phyloP scores from a whole-genome alignment of 768 basidiomycete species.

The Lactarius psammicola region DNA sequence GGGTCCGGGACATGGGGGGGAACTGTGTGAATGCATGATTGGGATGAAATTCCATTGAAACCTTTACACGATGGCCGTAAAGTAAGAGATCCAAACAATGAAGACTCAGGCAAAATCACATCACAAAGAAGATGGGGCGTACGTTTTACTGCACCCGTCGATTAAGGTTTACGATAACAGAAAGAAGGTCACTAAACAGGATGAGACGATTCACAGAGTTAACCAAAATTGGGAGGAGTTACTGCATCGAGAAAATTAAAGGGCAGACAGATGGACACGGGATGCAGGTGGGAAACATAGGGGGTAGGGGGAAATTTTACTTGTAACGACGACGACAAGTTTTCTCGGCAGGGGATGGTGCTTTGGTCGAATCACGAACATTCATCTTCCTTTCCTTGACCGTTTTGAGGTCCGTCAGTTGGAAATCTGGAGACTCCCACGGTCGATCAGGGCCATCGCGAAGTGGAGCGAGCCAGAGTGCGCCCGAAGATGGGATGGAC shows the following conservation, averaged over 20 bases:
- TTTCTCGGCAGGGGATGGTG: neutral
- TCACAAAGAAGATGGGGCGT: neutral
- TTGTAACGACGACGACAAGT: conserved; percentile 19
- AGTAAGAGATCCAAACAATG: neutral
- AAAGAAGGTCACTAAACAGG: neutral
- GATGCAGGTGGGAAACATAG: neutral
- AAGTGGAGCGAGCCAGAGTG: conserved; percentile 10
- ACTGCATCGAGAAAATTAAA: conserved; percentile 5
- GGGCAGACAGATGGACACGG: neutral
- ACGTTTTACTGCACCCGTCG: neutral
- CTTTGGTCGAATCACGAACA: neutral
- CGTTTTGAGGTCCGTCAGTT: conserved; percentile 9
- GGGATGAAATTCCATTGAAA: neutral
- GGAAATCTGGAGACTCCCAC: conserved; percentile 15
- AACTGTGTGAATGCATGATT: neutral
- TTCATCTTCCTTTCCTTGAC: conserved; percentile 12
- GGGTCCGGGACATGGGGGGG: neutral
- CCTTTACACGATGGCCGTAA: neutral
- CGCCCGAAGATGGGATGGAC: neutral
- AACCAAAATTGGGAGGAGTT: conserved; percentile 19
- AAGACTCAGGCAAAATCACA: neutral
- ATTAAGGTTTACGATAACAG: conserved; percentile 20
- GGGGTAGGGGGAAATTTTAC: conserved; percentile 5
- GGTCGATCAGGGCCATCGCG: conserved; percentile 20
- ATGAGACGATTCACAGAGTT: conserved; percentile 11